Evolutionary conservation across 805 yeast genomes (phyloP).

Genomic region (Vanderwaltozyma tropicalis): DNA sequence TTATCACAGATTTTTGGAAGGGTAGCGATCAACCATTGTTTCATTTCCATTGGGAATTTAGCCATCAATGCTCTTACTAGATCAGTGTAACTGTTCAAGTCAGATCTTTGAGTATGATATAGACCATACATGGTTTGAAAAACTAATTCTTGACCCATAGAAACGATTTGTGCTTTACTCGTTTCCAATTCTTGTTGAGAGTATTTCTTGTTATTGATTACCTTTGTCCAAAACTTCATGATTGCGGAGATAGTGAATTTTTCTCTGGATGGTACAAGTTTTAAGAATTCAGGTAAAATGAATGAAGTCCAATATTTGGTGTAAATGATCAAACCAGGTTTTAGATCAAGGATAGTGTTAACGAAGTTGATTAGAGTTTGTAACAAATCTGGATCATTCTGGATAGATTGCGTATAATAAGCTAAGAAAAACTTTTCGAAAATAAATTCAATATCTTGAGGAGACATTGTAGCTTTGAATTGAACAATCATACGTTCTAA

Average conservation of each 20-base stretch:
- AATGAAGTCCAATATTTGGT: conserved; percentile 17
- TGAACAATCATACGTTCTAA: conserved; percentile 36
- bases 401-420: conserved; percentile 28
- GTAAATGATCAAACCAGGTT: conserved; percentile 39
- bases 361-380: conserved; percentile 44
- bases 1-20: conserved; percentile 23
- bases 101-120: conserved; percentile 46
- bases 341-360: conserved; percentile 37
- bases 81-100: conserved; percentile 47
- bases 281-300: conserved; percentile 23
- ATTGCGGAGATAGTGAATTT: conserved; percentile 40
- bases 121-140: conserved; percentile 32
- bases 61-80: conserved; percentile 39
- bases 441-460: conserved; percentile 29
- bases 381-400: conserved; percentile 49
- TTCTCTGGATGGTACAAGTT: conserved; percentile 35
- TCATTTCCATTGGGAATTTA: conserved; percentile 39
- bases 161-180: conserved; percentile 20
- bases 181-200: conserved; percentile 32
- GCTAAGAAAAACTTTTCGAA: conserved; percentile 32
- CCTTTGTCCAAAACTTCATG: conserved; percentile 43
- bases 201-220: conserved; percentile 39
- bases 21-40: conserved; percentile 35
- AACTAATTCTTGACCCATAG: conserved; percentile 23
- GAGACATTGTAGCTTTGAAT: conserved; percentile 25